Evolutionary conservation across 805 yeast species (phyloP).

Genomic region (Candida incommunis): DNA sequence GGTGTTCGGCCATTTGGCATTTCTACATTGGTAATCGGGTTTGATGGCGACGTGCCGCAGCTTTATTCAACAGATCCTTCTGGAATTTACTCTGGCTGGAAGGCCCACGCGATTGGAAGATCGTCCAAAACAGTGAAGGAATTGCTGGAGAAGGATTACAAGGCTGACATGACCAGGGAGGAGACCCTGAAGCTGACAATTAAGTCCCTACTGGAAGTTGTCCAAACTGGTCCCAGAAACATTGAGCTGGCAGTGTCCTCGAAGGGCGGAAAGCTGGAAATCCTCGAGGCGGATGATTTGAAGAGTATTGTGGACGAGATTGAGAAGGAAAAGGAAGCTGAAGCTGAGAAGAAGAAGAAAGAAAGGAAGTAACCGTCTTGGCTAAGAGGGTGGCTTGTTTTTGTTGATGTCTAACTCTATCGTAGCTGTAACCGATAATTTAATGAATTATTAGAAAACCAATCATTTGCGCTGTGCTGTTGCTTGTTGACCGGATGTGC

Average conservation of each 20-base stretch:
- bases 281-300: constrained; percentile 55
- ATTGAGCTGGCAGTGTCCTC: constrained; percentile 83
- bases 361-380: too few species aligned
- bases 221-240: constrained; percentile 94
- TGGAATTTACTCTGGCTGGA: constrained; percentile 95
- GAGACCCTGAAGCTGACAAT: constrained; percentile 71
- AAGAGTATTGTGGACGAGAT: constrained; percentile 64
- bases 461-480: too few species aligned
- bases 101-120: constrained; percentile 93
- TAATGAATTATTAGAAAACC: too few species aligned
- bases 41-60: constrained; percentile 74
- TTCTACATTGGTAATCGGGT: constrained; percentile 89
- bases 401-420: too few species aligned
- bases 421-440: too few species aligned
- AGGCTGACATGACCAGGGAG: constrained; percentile 43
- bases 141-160: constrained; percentile 79
- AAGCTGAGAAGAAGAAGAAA: constrained; percentile 42
- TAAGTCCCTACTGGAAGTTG: constrained; percentile 83
- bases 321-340: constrained; percentile 77
- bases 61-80: constrained; percentile 94
- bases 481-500: too few species aligned
- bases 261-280: constrained; percentile 45
- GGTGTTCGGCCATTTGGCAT: constrained; percentile 98
- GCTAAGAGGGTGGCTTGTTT: too few species aligned
- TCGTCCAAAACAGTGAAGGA: constrained; percentile 91